Conservation (phyloP, 1,284 basidiomycete genomes). For the Uromyces viciae-fabae region DNA sequence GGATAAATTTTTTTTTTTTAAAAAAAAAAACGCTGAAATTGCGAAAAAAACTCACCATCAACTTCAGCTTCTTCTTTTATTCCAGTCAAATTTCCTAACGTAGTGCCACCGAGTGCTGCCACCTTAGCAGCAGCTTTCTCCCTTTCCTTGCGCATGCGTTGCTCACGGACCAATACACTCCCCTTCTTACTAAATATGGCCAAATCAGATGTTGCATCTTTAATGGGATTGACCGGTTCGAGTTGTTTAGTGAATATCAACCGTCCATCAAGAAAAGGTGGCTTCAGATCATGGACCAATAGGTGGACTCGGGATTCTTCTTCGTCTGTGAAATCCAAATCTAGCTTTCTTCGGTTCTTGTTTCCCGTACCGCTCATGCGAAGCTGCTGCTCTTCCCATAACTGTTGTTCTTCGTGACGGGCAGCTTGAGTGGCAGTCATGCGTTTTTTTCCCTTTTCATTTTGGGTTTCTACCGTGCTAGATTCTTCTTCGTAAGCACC, state of each 20-base stretch:
- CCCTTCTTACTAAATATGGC: slow-evolving; percentile 95
- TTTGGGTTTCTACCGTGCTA: not conserved
- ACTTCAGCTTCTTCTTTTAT: slow-evolving; percentile 90
- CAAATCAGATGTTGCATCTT: slow-evolving; percentile 88
- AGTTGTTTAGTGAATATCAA: slow-evolving; percentile 95
- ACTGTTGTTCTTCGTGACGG: slow-evolving; percentile 84
- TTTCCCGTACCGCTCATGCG: slow-evolving; percentile 82
- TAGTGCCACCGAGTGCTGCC: slow-evolving; percentile 83
- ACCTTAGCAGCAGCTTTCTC: slow-evolving; percentile 93
- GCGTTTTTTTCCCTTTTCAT: slow-evolving; percentile 45
- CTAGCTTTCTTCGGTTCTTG: slow-evolving; percentile 67
- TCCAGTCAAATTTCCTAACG: slow-evolving; percentile 93
- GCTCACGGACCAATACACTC: slow-evolving; percentile 84
- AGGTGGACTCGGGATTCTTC: slow-evolving; percentile 93
- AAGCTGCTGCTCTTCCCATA: slow-evolving; percentile 98
- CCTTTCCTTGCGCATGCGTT: slow-evolving; percentile 89
- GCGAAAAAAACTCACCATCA: slow-evolving; percentile 35
- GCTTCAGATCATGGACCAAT: slow-evolving; percentile 93
- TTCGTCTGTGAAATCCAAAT: slow-evolving; percentile 76
- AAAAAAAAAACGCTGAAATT: not conserved
- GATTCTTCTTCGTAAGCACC: slow-evolving; percentile 42
- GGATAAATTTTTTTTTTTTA: not conserved
- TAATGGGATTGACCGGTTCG: slow-evolving; percentile 93
- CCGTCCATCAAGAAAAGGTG: slow-evolving; percentile 93
- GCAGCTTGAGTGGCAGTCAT: slow-evolving; percentile 52